Conservation (phyloP, 208 protist genomes). For the Leishmania gerbilli region DNA sequence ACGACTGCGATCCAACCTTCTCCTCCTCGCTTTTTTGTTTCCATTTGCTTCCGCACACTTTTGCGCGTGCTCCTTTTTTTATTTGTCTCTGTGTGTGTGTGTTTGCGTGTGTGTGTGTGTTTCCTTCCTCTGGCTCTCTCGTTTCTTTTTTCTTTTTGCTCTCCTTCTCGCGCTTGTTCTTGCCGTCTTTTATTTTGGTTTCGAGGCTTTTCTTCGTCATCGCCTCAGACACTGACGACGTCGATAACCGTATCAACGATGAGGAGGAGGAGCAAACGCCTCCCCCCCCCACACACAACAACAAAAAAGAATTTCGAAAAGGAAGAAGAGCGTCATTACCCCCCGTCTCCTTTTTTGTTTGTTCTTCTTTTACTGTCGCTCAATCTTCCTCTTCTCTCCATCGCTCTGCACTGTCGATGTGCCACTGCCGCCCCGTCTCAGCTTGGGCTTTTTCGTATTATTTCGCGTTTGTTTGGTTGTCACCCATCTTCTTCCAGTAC, state of each 20-base stretch:
- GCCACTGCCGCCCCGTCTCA: neutral
- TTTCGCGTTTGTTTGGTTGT: neutral
- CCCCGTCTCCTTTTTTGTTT: conserved; percentile 19
- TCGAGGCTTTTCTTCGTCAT: neutral
- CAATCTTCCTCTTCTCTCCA: conserved; percentile 9
- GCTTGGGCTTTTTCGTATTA: neutral
- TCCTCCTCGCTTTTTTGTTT: neutral
- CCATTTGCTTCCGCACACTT: conserved; percentile 1
- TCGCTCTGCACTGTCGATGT: conserved; percentile 1
- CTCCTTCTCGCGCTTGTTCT: neutral
- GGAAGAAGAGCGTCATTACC: neutral
- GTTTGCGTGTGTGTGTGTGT: neutral
- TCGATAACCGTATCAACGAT: neutral
- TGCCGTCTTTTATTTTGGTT: neutral
- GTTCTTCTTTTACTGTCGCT: conserved; percentile 6
- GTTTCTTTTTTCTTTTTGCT: neutral
- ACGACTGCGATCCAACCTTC: neutral
- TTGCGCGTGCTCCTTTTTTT: conserved; percentile 2
- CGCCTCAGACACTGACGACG: neutral
- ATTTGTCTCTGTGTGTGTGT: neutral
- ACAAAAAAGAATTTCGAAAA: neutral
- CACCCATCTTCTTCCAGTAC: neutral
- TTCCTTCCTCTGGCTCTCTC: neutral
- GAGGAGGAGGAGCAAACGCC: neutral
- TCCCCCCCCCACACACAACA: neutral